Conservation (phyloP, 208 protist species). For the Perkinsela sp. region DNA sequence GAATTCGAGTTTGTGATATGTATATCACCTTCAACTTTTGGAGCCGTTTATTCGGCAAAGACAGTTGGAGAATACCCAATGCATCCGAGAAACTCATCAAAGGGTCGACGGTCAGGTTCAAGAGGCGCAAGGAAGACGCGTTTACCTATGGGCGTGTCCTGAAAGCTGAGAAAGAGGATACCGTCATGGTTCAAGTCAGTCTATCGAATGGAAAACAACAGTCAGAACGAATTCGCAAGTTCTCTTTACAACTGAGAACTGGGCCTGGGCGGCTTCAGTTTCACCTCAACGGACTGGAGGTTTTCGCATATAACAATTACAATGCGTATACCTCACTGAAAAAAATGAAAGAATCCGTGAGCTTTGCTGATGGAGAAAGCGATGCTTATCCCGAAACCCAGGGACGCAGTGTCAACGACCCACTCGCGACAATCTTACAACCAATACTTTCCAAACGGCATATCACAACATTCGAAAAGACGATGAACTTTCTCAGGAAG, state of each 20-base stretch:
- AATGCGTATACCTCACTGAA: background rate
- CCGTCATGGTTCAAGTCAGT: background rate
- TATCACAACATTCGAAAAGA: background rate
- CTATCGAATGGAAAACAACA: background rate
- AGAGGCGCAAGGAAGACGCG: background rate
- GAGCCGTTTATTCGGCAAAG: background rate
- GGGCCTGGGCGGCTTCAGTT: background rate
- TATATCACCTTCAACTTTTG: background rate
- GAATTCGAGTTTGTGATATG: constrained; percentile 1
- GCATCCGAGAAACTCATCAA: background rate
- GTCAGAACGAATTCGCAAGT: background rate
- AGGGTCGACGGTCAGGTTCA: background rate
- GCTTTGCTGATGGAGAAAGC: background rate
- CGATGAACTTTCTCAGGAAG: background rate
- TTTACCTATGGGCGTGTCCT: background rate
- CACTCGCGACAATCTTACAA: too few species aligned
- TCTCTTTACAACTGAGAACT: background rate
- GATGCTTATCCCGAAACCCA: background rate
- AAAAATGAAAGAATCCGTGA: background rate
- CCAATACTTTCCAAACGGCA: background rate
- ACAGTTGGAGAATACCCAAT: background rate
- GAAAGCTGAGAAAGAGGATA: background rate
- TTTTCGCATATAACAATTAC: background rate
- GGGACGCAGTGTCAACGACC: background rate
- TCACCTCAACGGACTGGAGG: background rate